A percentile compares a stretch with the other conserved stretches of the same genome.
These are phyloP conservation scores for Dendrobium catenatum DNA, from an alignment of 106 monocot genomes.

Conservation along the genomic window DNA sequence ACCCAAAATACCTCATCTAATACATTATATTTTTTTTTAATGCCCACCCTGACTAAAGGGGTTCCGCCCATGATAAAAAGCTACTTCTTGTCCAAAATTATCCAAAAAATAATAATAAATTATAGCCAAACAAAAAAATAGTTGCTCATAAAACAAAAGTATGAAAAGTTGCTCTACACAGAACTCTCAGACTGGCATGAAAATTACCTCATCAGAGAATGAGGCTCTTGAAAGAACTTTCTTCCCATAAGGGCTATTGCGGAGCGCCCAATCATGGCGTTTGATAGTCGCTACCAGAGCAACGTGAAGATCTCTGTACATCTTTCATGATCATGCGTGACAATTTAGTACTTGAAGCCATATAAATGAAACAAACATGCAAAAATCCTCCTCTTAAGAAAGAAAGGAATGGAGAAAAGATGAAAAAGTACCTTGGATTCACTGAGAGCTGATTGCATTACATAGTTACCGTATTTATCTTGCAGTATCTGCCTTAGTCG, in stretches of 20 bases:
- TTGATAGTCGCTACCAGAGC: conserved; percentile 25
- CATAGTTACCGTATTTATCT: conserved; percentile 37
- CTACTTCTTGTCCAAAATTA: no score
- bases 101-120: no score
- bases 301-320: conserved; percentile 18
- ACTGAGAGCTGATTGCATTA: conserved; percentile 36
- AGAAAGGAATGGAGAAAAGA: background rate
- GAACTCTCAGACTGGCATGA: background rate
- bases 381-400: background rate
- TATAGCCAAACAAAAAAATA: no score
- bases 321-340: background rate
- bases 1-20: no score
- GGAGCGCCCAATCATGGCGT: conserved; percentile 16
- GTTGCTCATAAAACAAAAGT: no score
- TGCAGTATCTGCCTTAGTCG: conserved; percentile 20
- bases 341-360: background rate
- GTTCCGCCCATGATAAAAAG: no score
- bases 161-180: no score
- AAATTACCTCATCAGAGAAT: background rate
- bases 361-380: background rate
- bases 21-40: no score
- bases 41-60: no score
- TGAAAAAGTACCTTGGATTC: conserved; percentile 21
- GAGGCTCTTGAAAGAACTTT: conserved; percentile 20
- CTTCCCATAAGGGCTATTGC: conserved; percentile 25